A percentile compares a stretch with the other conserved stretches of the same genome.
Conservation (phyloP, 2,329 filamentous ascomycete genomes). For the Diaporthe longicolla region DNA sequence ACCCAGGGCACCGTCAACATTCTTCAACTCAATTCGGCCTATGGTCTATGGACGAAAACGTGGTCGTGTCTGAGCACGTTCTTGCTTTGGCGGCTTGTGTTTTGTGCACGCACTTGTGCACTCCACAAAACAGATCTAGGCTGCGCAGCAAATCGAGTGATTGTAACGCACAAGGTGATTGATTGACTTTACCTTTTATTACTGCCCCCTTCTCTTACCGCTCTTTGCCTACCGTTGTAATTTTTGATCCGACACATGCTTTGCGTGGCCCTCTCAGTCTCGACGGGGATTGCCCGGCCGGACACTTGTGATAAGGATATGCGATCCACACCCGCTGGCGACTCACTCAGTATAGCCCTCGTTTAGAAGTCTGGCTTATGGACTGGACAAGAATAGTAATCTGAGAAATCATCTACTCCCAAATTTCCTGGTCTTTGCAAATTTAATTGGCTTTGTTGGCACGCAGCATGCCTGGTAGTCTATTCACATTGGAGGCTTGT, state of each 20-base stretch:
- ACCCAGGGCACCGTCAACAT: conserved; percentile 5
- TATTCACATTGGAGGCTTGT: not conserved
- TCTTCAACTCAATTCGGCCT: not conserved
- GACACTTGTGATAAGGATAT: not conserved
- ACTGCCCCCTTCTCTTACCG: conserved; percentile 2
- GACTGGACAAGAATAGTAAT: not conserved
- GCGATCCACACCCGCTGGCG: not conserved
- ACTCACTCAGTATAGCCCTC: not conserved
- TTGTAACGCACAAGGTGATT: not conserved
- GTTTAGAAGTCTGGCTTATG: not conserved
- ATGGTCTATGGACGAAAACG: not conserved
- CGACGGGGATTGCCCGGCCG: not conserved
- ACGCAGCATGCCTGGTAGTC: not conserved
- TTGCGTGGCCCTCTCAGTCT: not conserved
- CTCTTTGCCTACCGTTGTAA: not conserved
- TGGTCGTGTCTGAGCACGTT: not conserved
- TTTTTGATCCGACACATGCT: conserved; percentile 3
- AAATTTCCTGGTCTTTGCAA: not conserved
- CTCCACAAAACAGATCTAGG: not conserved
- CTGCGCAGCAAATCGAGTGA: not conserved
- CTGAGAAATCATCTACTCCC: not conserved
- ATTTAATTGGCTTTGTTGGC: not conserved
- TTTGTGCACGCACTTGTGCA: no score
- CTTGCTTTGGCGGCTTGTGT: no score
- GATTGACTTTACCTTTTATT: not conserved